These are phyloP conservation scores for Verticillium tricorpus DNA, from an alignment of 2,329 filamentous ascomycete genomes.

Conservation along the genomic window DNA sequence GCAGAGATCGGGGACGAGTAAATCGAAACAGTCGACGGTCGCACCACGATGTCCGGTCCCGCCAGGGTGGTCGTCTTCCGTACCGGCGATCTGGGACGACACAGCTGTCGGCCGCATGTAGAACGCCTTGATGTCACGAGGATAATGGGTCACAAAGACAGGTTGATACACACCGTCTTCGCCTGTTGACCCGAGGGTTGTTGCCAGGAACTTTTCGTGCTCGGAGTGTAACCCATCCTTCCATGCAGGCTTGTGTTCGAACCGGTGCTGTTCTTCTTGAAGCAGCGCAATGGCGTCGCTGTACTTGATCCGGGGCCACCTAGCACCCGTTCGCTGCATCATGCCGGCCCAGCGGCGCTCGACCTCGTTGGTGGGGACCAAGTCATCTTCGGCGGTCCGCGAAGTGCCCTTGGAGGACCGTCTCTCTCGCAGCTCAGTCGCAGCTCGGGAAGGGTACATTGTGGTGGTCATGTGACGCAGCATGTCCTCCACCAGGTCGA, in stretches of 20 bases:
- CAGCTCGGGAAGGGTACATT: constrained; percentile 35
- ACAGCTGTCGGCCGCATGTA: constrained; percentile 48
- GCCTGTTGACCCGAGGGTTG: constrained; percentile 48
- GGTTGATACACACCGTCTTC: constrained; percentile 52
- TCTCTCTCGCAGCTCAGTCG: constrained; percentile 35
- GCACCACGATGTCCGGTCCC: constrained; percentile 16
- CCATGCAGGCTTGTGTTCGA: constrained; percentile 67
- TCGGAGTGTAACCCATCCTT: constrained; percentile 76
- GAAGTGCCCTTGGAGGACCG: constrained; percentile 8
- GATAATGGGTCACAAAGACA: constrained; percentile 91
- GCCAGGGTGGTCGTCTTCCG: not conserved
- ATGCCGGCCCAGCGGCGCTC: constrained; percentile 70
- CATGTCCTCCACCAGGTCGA: constrained; percentile 77
- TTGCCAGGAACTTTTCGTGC: constrained; percentile 85
- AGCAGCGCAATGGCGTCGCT: constrained; percentile 69
- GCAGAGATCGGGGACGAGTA: constrained; percentile 79
- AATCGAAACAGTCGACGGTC: constrained; percentile 87
- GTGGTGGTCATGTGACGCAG: constrained; percentile 48
- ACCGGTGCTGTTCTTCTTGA: constrained; percentile 53
- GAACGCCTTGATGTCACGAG: constrained; percentile 85
- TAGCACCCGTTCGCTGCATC: constrained; percentile 29
- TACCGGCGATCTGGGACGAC: not conserved
- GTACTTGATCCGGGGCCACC: constrained; percentile 83
- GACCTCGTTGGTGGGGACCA: constrained; percentile 47
- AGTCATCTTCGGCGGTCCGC: constrained; percentile 24